Conservation (phyloP, 2,329 filamentous ascomycete genomes). For the Clonostachys rosea region DNA sequence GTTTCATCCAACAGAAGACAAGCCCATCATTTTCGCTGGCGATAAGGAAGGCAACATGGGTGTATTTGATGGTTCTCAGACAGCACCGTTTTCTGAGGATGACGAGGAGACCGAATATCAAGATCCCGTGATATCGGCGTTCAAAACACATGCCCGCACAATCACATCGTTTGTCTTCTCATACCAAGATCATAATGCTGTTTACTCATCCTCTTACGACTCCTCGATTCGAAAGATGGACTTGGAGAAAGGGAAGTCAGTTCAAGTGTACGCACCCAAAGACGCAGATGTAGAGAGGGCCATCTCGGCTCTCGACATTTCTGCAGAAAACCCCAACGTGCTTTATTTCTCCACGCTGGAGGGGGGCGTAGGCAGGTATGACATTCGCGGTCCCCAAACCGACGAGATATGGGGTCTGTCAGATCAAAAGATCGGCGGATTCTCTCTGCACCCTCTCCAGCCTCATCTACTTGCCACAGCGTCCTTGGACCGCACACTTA, state of each 20-base stretch:
- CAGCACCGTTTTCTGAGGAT: conserved; percentile 51
- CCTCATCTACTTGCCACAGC: conserved; percentile 85
- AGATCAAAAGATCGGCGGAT: conserved; percentile 95
- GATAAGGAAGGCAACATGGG: conserved; percentile 92
- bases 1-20: conserved; percentile 83
- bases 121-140: conserved; percentile 78
- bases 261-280: conserved; percentile 74
- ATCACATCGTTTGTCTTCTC: conserved; percentile 82
- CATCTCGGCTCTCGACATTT: conserved; percentile 80
- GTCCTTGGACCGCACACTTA: conserved; percentile 82
- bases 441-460: conserved; percentile 74
- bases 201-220: conserved; percentile 89
- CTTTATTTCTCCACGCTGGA: conserved; percentile 86
- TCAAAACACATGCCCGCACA: conserved; percentile 86
- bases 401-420: conserved; percentile 70
- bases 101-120: conserved; percentile 63
- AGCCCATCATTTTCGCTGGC: conserved; percentile 85
- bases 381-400: conserved; percentile 57
- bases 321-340: conserved; percentile 62
- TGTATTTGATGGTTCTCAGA: conserved; percentile 83
- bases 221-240: conserved; percentile 87
- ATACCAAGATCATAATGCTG: conserved; percentile 63
- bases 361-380: conserved; percentile 76
- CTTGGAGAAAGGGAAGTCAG: conserved; percentile 71
- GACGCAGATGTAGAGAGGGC: conserved; percentile 69